A percentile compares a stretch with the other conserved stretches of the same genome.
These are phyloP conservation scores for Lachnellula occidentalis DNA, from an alignment of 2,329 filamentous ascomycete species.

Conservation along the genomic window DNA sequence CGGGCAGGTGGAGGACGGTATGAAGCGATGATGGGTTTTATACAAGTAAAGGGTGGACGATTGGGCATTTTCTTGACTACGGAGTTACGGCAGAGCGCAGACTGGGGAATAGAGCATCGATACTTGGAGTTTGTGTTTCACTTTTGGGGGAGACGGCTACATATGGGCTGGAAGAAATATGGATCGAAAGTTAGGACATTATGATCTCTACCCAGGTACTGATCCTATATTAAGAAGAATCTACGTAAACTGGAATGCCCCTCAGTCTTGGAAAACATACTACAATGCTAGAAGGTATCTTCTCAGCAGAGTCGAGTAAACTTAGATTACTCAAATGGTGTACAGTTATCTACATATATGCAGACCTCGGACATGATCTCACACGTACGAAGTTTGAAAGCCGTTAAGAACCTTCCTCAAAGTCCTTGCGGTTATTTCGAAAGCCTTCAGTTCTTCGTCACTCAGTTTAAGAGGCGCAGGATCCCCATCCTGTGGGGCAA, in stretches of 20 bases:
- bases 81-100: neutral
- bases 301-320: too few species aligned
- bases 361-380: neutral
- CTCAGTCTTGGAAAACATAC: too few species aligned
- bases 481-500: neutral
- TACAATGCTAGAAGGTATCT: too few species aligned
- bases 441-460: conserved; percentile 11
- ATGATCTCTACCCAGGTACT: too few species aligned
- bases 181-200: too few species aligned
- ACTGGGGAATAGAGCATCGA: neutral
- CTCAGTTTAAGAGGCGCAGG: neutral
- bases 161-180: too few species aligned
- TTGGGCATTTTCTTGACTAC: neutral
- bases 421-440: conserved; percentile 10
- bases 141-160: neutral
- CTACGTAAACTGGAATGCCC: too few species aligned
- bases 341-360: conserved; percentile 10
- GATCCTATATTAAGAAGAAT: too few species aligned
- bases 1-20: conserved; percentile 37
- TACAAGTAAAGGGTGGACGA: neutral
- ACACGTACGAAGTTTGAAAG: conserved; percentile 8
- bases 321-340: neutral
- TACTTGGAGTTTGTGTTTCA: neutral
- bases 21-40: conserved; percentile 16
- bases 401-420: conserved; percentile 14